These are phyloP conservation scores for Solanum bulbocastanum DNA, from an alignment of 257 asterid species.

Conservation along the genomic window DNA sequence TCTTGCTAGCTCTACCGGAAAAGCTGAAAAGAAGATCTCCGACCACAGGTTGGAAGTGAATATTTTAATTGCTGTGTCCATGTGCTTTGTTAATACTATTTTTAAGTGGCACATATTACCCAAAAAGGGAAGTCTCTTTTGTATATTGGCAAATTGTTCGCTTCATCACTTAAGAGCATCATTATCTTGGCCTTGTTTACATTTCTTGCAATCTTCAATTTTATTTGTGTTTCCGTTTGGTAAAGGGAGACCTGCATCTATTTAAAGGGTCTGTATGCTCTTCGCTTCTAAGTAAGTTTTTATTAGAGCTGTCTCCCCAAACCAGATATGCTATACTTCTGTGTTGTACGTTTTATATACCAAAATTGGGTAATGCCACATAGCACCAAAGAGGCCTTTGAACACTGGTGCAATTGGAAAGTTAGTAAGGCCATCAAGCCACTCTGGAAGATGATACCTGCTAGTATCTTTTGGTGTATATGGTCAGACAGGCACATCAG, in stretches of 20 bases:
- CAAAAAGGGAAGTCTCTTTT: background rate
- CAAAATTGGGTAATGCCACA: background rate
- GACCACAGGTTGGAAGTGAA: conserved; percentile 48
- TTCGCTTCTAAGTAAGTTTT: background rate
- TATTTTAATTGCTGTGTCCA: background rate
- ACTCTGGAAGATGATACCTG: background rate
- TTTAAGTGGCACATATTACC: background rate
- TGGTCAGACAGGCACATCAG: background rate
- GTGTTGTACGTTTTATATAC: background rate
- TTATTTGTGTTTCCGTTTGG: background rate
- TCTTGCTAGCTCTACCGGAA: conserved; percentile 68
- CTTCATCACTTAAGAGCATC: background rate
- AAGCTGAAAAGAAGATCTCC: conserved; percentile 84
- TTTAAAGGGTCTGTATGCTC: background rate
- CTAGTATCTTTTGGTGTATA: background rate
- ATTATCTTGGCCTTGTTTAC: background rate
- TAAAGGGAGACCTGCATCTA: background rate
- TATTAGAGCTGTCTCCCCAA: background rate
- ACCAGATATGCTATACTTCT: background rate
- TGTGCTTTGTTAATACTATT: background rate
- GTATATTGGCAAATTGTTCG: background rate
- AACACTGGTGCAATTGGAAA: background rate
- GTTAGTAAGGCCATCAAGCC: background rate
- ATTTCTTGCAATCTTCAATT: background rate
- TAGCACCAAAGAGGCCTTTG: background rate